Conservation (phyloP, 164 flowering plant genomes). For the Pachysandra terminalis region DNA sequence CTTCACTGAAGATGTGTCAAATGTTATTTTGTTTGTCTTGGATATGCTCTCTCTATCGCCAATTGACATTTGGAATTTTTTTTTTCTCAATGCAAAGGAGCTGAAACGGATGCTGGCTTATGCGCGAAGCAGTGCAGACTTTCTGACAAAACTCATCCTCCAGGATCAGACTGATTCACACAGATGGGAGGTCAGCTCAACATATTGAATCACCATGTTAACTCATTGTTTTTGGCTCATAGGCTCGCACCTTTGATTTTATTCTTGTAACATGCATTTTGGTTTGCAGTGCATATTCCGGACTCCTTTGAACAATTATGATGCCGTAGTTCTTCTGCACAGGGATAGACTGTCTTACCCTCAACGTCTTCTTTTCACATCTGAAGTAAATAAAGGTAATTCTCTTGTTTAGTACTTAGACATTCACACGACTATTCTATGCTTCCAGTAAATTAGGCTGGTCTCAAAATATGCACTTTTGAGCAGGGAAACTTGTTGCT, state of each 20-base stretch:
- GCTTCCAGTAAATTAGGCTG: background rate
- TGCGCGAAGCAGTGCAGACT: slow-evolving; percentile 76
- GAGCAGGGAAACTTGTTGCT: slow-evolving; percentile 61
- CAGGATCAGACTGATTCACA: slow-evolving; percentile 47
- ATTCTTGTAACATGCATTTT: slow-evolving; percentile 4
- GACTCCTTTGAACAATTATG: slow-evolving; percentile 85
- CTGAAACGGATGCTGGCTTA: slow-evolving; percentile 74
- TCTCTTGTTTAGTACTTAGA: background rate
- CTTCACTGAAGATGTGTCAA: background rate
- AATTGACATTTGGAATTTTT: slow-evolving; percentile 4
- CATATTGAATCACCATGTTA: background rate
- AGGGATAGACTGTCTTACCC: slow-evolving; percentile 73
- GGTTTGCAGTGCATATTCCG: slow-evolving; percentile 73
- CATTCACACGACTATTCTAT: background rate
- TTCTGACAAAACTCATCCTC: slow-evolving; percentile 56
- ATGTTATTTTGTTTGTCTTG: slow-evolving; percentile 1
- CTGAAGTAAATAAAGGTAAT: slow-evolving; percentile 65
- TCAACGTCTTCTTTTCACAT: slow-evolving; percentile 74
- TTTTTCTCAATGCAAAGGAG: slow-evolving; percentile 42
- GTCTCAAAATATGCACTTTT: background rate
- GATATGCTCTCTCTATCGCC: background rate
- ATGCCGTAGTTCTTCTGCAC: slow-evolving; percentile 90
- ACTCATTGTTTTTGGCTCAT: background rate
- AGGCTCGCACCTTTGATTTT: background rate
- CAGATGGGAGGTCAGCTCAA: slow-evolving; percentile 77